Evolutionary conservation across 257 asterid species (phyloP).

Genomic region (Gentiana dahurica): DNA sequence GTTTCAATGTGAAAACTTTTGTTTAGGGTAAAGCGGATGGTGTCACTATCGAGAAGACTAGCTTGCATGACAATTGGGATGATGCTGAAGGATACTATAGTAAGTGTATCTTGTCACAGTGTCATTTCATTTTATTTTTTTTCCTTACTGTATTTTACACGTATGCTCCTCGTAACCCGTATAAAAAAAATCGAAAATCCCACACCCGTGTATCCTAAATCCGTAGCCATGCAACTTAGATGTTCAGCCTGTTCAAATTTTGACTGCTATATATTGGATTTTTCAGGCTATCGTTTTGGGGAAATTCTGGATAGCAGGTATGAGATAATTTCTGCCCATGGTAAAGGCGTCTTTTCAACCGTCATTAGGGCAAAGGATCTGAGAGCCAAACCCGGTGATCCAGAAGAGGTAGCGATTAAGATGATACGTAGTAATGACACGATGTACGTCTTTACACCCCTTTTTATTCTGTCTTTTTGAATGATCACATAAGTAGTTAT

Average conservation of each 20-base stretch:
- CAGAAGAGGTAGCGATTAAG: conserved; percentile 92
- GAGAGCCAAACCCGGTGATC: conserved; percentile 56
- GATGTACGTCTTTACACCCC: conserved; percentile 40
- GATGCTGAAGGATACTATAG: conserved; percentile 96
- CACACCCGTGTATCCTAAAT: too few relatives aligned
- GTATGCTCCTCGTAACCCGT: neutral
- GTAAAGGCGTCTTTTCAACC: conserved; percentile 93
- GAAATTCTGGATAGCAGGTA: conserved; percentile 85
- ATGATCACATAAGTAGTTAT: too few relatives aligned
- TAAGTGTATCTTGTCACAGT: conserved; percentile 19
- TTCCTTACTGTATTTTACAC: too few relatives aligned
- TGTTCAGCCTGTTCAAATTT: too few relatives aligned
- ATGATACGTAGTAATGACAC: conserved; percentile 91
- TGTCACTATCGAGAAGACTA: conserved; percentile 61
- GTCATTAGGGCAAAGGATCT: conserved; percentile 98
- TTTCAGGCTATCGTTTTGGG: conserved; percentile 92
- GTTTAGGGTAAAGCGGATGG: conserved; percentile 76
- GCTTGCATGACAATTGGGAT: conserved; percentile 90
- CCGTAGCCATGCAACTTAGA: too few relatives aligned
- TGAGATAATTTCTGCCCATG: conserved; percentile 96
- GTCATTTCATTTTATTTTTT: too few relatives aligned
- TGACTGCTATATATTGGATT: neutral
- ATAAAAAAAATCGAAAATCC: too few relatives aligned
- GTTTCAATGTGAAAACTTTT: conserved; percentile 1
- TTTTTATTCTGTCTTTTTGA: conserved; percentile 9